Evolutionary conservation across 2,329 filamentous ascomycete genomes (phyloP), one percentile per base, ranked within the genome.

Genomic region (Pseudogymnoascus sp.): DNA sequence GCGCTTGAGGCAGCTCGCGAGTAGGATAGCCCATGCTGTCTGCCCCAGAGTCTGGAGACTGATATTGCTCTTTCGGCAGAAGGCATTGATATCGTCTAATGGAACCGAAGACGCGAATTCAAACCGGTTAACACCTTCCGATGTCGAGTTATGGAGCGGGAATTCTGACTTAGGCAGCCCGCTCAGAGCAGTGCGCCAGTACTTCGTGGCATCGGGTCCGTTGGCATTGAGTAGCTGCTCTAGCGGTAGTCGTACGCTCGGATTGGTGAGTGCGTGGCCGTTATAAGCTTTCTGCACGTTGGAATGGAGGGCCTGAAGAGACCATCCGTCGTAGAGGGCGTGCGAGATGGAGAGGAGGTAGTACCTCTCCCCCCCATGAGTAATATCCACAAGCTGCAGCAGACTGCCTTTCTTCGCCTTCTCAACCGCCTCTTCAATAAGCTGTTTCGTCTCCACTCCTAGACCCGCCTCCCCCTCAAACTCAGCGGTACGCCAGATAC

Each of bases 241-340:
- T 1, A 96, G 76, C 21, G 86, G 81, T 1, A 75, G 67, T 39
- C 83, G 78, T 37, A 85, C 83, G 0, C 78, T 73, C 8, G 80
- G 78, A 4, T 85, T 79, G 1, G 73, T 39, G 2, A 69, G 67
- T 10, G 77, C 73, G 0, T 73, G 67, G 4, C 78, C 78, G 4
- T 77, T 60, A 67, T 96, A 96, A 1, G 87, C 85, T n/a, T 75
- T 78, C 14, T 80, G 75, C 0, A 96, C 81, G 70, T 95, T 86
- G 48, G 82, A 78, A 69, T 95, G 91, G 1, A 97, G 75, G 14
- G 96, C 77, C 3, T 80, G 79, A 11, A 97, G 81, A 2, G 92
- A 96, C 84, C 88, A 92, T 0, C 93, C 93, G 72, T 97, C 93
- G 68, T 97, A 97, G 19, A 96, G 80, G 1, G 92, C 91, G 75